Evolutionary conservation across 768 basidiomycete genomes (phyloP).

Genomic region (Agrocybe praecox): DNA sequence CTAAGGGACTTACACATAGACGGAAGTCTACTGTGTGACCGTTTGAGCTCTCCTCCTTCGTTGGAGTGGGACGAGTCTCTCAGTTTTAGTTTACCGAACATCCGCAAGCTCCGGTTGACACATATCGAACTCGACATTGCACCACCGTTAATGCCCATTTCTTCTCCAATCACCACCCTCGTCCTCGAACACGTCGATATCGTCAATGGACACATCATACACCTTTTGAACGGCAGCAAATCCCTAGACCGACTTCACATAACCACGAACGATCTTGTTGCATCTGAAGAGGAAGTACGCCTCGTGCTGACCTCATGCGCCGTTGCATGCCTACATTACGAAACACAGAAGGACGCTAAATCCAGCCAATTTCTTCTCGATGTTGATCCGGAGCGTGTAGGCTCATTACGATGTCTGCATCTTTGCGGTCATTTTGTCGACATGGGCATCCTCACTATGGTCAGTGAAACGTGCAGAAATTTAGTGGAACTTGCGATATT

Average conservation of each 20-base stretch:
- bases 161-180: conserved; percentile 38
- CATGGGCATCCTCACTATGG: conserved; percentile 30
- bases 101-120: conserved; percentile 44
- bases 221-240: conserved; percentile 39
- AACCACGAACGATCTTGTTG: conserved; percentile 30
- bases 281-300: conserved; percentile 42
- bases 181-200: conserved; percentile 47
- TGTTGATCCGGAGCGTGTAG: conserved; percentile 21
- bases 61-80: conserved; percentile 58
- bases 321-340: conserved; percentile 45
- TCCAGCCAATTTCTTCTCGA: conserved; percentile 32
- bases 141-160: conserved; percentile 32
- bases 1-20: conserved; percentile 49
- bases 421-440: conserved; percentile 44
- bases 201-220: conserved; percentile 39
- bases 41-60: conserved; percentile 32
- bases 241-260: conserved; percentile 39
- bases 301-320: conserved; percentile 41
- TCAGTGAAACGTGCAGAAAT: conserved; percentile 35
- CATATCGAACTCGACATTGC: conserved; percentile 46
- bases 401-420: conserved; percentile 39
- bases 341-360: conserved; percentile 31
- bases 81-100: conserved; percentile 44
- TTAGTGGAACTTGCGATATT: conserved; percentile 42
- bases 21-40: conserved; percentile 35